Evolutionary conservation across 495 filamentous ascomycete genomes (phyloP).

Genomic region (Penicillium pulvis): DNA sequence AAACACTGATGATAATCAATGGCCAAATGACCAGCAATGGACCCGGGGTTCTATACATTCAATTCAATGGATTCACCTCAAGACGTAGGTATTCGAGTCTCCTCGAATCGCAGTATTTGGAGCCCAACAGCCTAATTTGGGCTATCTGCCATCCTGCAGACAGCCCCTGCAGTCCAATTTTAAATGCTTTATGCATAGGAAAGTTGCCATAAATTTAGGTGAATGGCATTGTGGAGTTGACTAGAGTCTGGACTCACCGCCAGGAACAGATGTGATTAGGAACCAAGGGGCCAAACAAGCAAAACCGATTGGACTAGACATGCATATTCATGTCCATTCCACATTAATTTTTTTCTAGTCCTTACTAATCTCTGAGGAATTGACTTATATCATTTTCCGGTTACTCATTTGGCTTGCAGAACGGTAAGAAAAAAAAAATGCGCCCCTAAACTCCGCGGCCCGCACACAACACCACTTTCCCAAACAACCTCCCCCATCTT

Average conservation of each 20-base stretch:
- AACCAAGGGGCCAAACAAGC: not conserved
- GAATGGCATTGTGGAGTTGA: conserved; percentile 18
- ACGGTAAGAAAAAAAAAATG: not conserved
- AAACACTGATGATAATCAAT: too few relatives aligned
- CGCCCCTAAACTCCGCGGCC: conserved; percentile 3
- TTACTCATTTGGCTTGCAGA: not conserved
- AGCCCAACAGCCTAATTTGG: not conserved
- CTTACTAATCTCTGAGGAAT: not conserved
- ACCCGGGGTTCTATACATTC: not conserved
- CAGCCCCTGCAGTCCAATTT: not conserved
- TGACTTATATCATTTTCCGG: not conserved
- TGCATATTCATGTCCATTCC: not conserved
- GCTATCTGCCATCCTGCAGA: not conserved
- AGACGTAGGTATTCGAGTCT: not conserved
- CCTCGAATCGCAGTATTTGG: not conserved
- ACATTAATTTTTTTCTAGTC: not conserved
- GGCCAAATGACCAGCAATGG: not conserved
- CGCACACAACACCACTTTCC: conserved; percentile 9
- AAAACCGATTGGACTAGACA: conserved; percentile 6
- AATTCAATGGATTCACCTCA: not conserved
- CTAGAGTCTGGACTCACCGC: conserved; percentile 22
- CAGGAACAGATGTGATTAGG: conserved; percentile 23
- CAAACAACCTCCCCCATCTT: conserved; percentile 4
- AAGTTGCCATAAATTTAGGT: not conserved
- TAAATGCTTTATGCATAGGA: not conserved